These are phyloP conservation scores for Berkeleyomyces basicola DNA, from an alignment of 2,329 filamentous ascomycete species.

Conservation along the genomic window DNA sequence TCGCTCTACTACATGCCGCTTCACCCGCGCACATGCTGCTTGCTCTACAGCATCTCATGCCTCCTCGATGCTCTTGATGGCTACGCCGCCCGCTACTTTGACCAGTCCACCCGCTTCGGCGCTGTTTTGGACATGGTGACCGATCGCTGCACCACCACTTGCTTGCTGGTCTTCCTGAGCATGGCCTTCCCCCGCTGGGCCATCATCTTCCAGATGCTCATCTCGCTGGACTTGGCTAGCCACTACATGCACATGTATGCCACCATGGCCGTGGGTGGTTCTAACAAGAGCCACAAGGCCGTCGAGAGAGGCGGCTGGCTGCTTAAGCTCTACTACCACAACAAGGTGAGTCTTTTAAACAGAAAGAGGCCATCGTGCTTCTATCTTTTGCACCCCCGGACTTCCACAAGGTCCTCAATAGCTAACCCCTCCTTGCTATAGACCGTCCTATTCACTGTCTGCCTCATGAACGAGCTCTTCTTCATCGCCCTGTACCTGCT, in stretches of 20 bases:
- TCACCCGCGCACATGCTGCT: conserved; percentile 85
- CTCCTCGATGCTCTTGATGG: conserved; percentile 91
- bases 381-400: background rate
- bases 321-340: conserved; percentile 91
- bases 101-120: conserved; percentile 89
- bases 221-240: conserved; percentile 81
- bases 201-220: conserved; percentile 84
- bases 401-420: background rate
- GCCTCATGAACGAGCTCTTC: conserved; percentile 83
- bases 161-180: conserved; percentile 82
- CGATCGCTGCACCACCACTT: conserved; percentile 90
- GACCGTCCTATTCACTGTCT: conserved; percentile 83
- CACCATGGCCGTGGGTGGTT: conserved; percentile 72
- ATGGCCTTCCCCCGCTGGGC: conserved; percentile 90
- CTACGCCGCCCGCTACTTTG: conserved; percentile 60
- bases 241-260: conserved; percentile 99
- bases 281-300: conserved; percentile 76
- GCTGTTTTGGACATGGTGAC: conserved; percentile 98
- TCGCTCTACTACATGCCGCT: conserved; percentile 99
- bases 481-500: conserved; percentile 97
- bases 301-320: conserved; percentile 80
- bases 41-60: conserved; percentile 86
- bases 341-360: conserved; percentile 51
- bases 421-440: conserved; percentile 22
- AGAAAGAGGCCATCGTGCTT: background rate